Conservation (phyloP, 805 yeast species). For the Candida sakaeoensis region DNA sequence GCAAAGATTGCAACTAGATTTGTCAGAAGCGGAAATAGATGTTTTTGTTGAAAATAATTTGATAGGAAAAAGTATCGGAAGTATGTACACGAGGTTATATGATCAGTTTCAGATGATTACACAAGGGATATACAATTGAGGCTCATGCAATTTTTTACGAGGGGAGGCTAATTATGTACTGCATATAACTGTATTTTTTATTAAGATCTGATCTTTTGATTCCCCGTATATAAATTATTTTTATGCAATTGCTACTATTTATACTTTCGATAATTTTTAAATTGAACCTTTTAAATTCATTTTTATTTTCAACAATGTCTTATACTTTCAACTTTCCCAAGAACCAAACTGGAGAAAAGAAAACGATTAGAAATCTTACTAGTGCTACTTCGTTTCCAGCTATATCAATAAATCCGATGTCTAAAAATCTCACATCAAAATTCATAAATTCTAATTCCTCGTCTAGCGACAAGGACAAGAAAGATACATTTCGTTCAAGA, state of each 20-base stretch:
- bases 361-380: not conserved
- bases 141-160: no score
- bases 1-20: conserved; percentile 77
- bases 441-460: not conserved
- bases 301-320: not conserved
- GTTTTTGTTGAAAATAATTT: conserved; percentile 72
- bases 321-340: conserved; percentile 3
- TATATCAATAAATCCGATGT: not conserved
- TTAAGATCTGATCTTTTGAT: no score
- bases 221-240: no score
- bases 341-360: not conserved
- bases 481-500: conserved; percentile 2
- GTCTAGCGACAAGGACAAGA: no score
- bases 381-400: conserved; percentile 1
- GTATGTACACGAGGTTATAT: conserved; percentile 85
- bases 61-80: conserved; percentile 79
- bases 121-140: conserved; percentile 83
- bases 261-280: no score
- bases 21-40: conserved; percentile 70
- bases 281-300: no score
- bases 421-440: not conserved
- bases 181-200: no score
- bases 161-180: no score
- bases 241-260: no score
- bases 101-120: conserved; percentile 94